Base-by-base conservation (phyloP, 1,139 yeast genomes). In the Hansenula sp. region DNA sequence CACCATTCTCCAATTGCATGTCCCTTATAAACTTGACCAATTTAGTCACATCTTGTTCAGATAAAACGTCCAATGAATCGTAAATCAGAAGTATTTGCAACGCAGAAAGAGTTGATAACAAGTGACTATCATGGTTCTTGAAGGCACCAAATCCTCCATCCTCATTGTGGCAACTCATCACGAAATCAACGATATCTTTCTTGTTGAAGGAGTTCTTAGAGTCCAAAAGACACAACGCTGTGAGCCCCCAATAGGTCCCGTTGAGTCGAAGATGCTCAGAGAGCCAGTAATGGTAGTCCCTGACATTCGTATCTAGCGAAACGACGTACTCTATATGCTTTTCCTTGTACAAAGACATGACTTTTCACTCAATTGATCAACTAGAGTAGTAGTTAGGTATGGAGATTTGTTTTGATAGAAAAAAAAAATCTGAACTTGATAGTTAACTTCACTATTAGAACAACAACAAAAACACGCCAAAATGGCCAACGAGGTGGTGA, bases 171-270 rank as follows among this genome's bases (percentile, higher is more conserved):
- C 98, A 90, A 16, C 74, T 66, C 54, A 77, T 48, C 6, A 92
- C 85, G 59, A 80, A 94, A 14, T 68, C 65, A 4, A 86, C 64
- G 16, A 92, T 79, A 8, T 82, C 87, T 0, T 69, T 63, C 42
- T 70, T 66, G 12, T 82, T 73, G 39, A 92, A 74, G 1, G 79
- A 72, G n/a, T 73, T 73, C 20, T 71, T 65, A 2, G 80, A 67
- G 32, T 73, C 71, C 66, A 90, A 59, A 9, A 84, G 64, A 38
- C 77, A 75, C 30, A 90, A 64, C 0, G 97, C 88, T 14, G 85
- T 82, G 7, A 88, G 68, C 0, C 97, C 98, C 99, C 99, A 92
- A 60, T 94, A 92, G 2, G 94, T 70, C 6, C 98, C 98, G 55
- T 86, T 88, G 71, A 92, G 65, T 32, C 97, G 73, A 40, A 92